Evolutionary conservation across 2,329 filamentous ascomycete species (phyloP), one percentile per base, ranked within the genome.

Genomic region (Claviceps sp.): DNA sequence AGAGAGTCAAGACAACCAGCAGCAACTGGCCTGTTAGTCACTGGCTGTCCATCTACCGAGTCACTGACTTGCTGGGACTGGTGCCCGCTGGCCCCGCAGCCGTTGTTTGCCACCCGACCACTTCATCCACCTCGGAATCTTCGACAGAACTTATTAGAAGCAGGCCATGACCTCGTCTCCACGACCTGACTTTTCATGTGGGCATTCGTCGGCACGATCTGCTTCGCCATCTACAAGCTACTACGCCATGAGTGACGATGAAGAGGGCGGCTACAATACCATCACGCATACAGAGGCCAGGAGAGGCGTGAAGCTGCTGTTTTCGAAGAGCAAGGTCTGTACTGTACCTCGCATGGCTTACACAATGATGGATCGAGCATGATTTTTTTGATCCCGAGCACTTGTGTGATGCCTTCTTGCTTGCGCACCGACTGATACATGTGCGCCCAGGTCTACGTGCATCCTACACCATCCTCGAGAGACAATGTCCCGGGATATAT

Each of bases 401-500:
- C 16, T 20, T 42, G 17, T 11, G 7, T 42, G 39, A 4, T 20
- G 7, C 17, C 5, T 2, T 42, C 47, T 45, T 50, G 9, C 39
- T 23, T 38, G 45, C 48, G 42, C 36, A n/a, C 42, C 22, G 22
- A 9, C 39, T 36, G 26, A 45, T 20, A 9, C 13, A 51, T 26
- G 39, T 22, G 17, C 4, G 23, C 11, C 48, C 60, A 90, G 85
- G 93, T 98, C 65, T 98, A 97, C 65, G 84, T 98, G 44, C 93
- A 98, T 66, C 93, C 93, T 1, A 89, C 89, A 1, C 86, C 91
- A 1, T 94, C 88, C 0, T 79, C 90, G 52, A 95, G 90, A 71
- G 93, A 98, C 72, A 98, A 98, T 59, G 94, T 98, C 52, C 75
- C 88, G 4, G 93, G 93, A 45, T 98, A 93, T 66, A 83, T 98